Conservation (phyloP, 176 grass and related monocot genomes). For the Oropetium thomaeum region DNA sequence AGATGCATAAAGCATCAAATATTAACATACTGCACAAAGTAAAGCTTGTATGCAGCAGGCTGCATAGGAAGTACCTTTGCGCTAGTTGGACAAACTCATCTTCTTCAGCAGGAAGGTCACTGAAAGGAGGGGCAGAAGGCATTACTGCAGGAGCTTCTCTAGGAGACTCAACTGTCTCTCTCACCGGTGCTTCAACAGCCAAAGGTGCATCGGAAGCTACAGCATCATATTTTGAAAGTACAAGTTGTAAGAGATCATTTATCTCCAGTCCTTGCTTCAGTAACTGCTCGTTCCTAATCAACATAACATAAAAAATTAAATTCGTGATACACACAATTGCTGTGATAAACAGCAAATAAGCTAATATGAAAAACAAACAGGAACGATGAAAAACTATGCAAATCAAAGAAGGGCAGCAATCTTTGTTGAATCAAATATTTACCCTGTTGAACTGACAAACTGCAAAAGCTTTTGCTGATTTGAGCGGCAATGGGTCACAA, state of each 20-base stretch:
- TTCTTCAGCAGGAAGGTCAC: constrained; percentile 42
- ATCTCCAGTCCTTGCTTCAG: constrained; percentile 79
- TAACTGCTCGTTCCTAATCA: constrained; percentile 70
- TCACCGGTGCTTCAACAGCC: constrained; percentile 42
- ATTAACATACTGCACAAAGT: constrained; percentile 7
- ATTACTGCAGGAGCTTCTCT: constrained; percentile 30
- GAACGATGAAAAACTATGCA: not conserved
- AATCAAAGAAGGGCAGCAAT: not conserved
- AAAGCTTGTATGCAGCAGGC: not conserved
- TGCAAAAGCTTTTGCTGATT: constrained; percentile 81
- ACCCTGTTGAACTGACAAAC: constrained; percentile 77
- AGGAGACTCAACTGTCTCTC: constrained; percentile 28
- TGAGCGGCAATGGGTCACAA: constrained; percentile 71
- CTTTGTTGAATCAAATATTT: constrained; percentile 29
- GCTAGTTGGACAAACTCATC: constrained; percentile 80
- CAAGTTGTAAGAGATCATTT: constrained; percentile 70
- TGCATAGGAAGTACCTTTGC: constrained; percentile 49
- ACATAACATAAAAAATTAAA: constrained; percentile 20
- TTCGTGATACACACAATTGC: constrained; percentile 15
- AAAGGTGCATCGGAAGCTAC: constrained; percentile 52
- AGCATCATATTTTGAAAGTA: constrained; percentile 66
- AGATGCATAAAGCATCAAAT: constrained; percentile 14
- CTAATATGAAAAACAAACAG: constrained; percentile 26
- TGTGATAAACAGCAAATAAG: not conserved
- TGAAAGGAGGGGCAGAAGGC: constrained; percentile 26